Evolutionary conservation across 2,329 filamentous ascomycete genomes (phyloP).

Genomic region (Claviceps sp.): DNA sequence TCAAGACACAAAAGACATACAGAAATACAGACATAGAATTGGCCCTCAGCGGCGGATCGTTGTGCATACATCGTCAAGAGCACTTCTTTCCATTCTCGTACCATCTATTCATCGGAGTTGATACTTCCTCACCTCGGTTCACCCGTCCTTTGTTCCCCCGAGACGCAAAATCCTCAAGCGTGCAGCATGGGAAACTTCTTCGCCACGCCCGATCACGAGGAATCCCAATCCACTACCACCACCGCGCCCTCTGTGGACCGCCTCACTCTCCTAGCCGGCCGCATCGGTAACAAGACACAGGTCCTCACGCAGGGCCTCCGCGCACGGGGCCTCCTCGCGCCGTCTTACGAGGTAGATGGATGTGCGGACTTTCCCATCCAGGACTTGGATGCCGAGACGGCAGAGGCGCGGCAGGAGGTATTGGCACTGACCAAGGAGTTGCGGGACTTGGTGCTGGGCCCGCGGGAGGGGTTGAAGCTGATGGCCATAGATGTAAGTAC

Average conservation of each 20-base stretch:
- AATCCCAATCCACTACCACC: not conserved
- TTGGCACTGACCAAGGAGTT: constrained; percentile 11
- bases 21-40: too few species aligned
- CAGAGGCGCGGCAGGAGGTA: constrained; percentile 9
- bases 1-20: too few species aligned
- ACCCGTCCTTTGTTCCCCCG: too few species aligned
- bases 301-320: constrained; percentile 8
- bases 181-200: constrained; percentile 2
- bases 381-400: constrained; percentile 5
- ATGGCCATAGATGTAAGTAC: constrained; percentile 16
- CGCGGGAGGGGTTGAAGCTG: constrained; percentile 12
- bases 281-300: constrained; percentile 10
- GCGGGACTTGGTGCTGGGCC: constrained; percentile 11
- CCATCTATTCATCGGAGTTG: too few species aligned
- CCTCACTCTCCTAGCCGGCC: constrained; percentile 8
- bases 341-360: constrained; percentile 10
- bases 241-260: constrained; percentile 7
- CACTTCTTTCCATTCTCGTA: too few species aligned
- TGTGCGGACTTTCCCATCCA: constrained; percentile 9
- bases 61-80: too few species aligned
- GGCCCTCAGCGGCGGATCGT: too few species aligned
- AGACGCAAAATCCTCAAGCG: not conserved
- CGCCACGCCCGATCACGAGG: not conserved
- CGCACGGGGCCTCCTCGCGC: constrained; percentile 10
- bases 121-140: too few species aligned